Conservation (phyloP, 371 early-diverging fungal species). For the Apophysomyces ossiformis region DNA sequence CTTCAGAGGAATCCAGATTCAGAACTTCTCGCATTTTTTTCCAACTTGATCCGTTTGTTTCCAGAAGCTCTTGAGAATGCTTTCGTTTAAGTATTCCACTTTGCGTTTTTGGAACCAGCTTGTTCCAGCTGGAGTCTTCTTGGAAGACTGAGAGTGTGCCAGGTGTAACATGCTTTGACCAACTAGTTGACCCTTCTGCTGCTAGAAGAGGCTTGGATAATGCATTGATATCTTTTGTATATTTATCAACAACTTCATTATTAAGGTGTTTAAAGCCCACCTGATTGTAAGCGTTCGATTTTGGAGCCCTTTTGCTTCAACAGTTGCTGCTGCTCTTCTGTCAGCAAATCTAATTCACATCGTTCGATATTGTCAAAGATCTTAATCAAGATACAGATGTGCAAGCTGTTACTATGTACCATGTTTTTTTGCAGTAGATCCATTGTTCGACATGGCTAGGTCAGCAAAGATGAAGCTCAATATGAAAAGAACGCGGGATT, state of each 20-base stretch:
- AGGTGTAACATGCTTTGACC: conserved; percentile 53
- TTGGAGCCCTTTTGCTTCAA: conserved; percentile 40
- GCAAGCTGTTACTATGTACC: background rate
- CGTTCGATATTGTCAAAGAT: background rate
- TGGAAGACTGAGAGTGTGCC: conserved; percentile 45
- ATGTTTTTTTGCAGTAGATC: background rate
- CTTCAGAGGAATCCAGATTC: conserved; percentile 19
- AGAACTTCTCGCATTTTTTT: conserved; percentile 18
- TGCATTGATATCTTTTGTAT: conserved; percentile 37
- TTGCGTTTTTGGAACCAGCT: conserved; percentile 19
- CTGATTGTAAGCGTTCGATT: conserved; percentile 47
- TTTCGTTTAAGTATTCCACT: conserved; percentile 23
- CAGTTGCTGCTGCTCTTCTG: conserved; percentile 49
- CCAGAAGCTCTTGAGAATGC: conserved; percentile 8
- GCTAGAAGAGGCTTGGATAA: conserved; percentile 40
- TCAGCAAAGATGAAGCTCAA: background rate
- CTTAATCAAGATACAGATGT: background rate
- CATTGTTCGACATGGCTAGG: background rate
- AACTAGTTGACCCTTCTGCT: conserved; percentile 23
- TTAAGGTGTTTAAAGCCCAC: conserved; percentile 19
- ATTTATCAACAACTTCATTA: background rate
- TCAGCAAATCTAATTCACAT: conserved; percentile 33
- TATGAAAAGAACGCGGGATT: no score
- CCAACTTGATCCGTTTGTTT: conserved; percentile 14
- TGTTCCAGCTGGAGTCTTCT: conserved; percentile 47